Conservation (phyloP, 257 asterid genomes). For the Cruciata laevipes region DNA sequence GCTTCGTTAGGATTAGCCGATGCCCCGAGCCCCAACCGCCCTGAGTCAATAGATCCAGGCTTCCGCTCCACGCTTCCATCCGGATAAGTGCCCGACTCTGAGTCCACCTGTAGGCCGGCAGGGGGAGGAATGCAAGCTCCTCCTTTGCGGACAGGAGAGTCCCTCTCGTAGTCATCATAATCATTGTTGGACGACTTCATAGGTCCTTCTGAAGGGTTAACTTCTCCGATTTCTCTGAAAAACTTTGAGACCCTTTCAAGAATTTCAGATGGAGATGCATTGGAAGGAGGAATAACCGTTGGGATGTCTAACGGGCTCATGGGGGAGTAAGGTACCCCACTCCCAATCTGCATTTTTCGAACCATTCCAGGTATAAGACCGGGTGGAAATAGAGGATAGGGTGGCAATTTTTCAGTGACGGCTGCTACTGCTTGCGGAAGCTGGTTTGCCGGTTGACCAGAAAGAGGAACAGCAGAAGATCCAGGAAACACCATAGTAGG, state of each 20-base stretch:
- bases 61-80: constrained; percentile 72
- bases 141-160: constrained; percentile 60
- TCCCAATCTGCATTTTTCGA: constrained; percentile 95
- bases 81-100: constrained; percentile 46
- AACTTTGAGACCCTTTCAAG: constrained; percentile 87
- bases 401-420: constrained; percentile 66
- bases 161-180: constrained; percentile 66
- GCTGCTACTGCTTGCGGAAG: constrained; percentile 24
- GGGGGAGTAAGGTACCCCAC: constrained; percentile 97
- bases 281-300: constrained; percentile 81
- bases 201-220: constrained; percentile 88
- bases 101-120: constrained; percentile 52
- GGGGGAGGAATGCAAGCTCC: constrained; percentile 98
- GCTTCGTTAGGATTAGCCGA: constrained; percentile 64
- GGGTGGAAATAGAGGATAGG: constrained; percentile 88
- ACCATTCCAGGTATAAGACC: constrained; percentile 99
- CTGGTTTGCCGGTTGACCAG: constrained; percentile 47
- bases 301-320: constrained; percentile 97
- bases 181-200: constrained; percentile 50
- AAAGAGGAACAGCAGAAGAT: constrained; percentile 38
- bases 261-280: constrained; percentile 59
- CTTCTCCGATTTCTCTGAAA: constrained; percentile 88
- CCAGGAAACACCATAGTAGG: constrained; percentile 47
- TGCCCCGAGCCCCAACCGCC: constrained; percentile 85
- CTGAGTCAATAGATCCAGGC: constrained; percentile 57